Conservation (phyloP, 164 flowering plant genomes). For the Aristolochia contorta region DNA sequence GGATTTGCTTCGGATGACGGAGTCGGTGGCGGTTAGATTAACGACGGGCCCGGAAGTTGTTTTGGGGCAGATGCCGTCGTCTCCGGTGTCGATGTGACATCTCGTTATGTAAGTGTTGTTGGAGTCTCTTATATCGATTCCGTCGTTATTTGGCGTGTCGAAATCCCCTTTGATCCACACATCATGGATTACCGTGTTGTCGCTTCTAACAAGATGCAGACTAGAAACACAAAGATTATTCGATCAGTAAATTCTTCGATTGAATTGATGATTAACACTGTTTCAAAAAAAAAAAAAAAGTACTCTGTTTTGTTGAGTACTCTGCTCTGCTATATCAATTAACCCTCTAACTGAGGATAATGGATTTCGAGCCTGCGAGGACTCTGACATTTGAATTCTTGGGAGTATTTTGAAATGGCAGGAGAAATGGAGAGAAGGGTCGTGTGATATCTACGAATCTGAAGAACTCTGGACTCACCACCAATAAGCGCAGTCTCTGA, state of each 20-base stretch:
- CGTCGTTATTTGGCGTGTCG: slow-evolving; percentile 88
- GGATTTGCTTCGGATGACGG: slow-evolving; percentile 85
- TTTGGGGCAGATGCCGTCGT: slow-evolving; percentile 97
- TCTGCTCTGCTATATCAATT: no score
- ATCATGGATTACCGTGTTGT: slow-evolving; percentile 51
- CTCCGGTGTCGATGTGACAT: slow-evolving; percentile 78
- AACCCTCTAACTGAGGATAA: neutral
- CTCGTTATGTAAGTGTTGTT: slow-evolving; percentile 76
- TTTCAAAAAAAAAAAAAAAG: no score
- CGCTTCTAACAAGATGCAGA: slow-evolving; percentile 72
- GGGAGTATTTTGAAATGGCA: neutral
- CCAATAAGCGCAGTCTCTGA: slow-evolving; percentile 77
- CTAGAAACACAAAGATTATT: slow-evolving; percentile 32
- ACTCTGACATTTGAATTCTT: neutral
- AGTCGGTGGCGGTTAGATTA: slow-evolving; percentile 68
- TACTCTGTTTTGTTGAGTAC: no score
- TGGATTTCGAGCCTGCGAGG: neutral
- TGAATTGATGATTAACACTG: neutral
- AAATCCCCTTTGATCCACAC: slow-evolving; percentile 76
- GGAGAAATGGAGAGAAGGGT: neutral
- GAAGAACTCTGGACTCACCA: slow-evolving; percentile 36
- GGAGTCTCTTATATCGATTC: slow-evolving; percentile 90
- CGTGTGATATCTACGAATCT: no score
- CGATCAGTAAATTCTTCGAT: neutral
- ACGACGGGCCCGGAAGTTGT: slow-evolving; percentile 58